Evolutionary conservation across 106 monocot genomes (phyloP), one percentile per base, ranked within the genome.

Genomic region (Allium sativum): DNA sequence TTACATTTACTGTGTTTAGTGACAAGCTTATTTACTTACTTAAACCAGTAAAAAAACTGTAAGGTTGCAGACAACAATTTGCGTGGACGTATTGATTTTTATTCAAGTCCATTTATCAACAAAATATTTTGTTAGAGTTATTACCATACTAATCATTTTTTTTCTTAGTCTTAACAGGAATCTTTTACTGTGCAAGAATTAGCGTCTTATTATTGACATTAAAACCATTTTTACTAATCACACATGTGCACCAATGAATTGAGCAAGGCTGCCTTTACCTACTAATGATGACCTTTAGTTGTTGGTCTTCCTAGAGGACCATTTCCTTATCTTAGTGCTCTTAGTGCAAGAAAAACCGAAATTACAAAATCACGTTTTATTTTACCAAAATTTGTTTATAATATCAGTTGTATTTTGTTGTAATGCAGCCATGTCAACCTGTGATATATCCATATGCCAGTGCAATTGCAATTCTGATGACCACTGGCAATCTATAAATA

Each of bases 171-270:
- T 96, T 61, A 96, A 96, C 61, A 91, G 96, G 96, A 90, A 96
- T 69, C 96, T 91, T 82, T 90, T 91, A 64, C 84, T 91, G 65
- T 96, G 96, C 80, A 96, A 96, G 77, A 96, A 91, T 44, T 90
- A 90, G 17, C 87, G 91, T 8, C 67, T 87, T 21, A 96, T 91
- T 61, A 90, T 87, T 70, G 96, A 96, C 57, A 96, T 96, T 18
- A 96, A 96, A 59, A 96, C 96, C 22, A 87, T 96, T 9, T 96
- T 96, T 53, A 76, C 74, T 57, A 90, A 96, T 74, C 96, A 96
- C 72, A 82, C 96, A 2, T 96, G 91, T 68, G 73, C 87, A n/a
- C 79, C 86, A 68, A 65, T 84, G 40, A 91, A 84, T 78, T 90
- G 87, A 58, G 68, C 87, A 18, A 84, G 84, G 59, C 66, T 79